Evolutionary conservation across 441 rosid genomes (phyloP), one percentile per base, ranked within the genome.

Genomic region (Euphorbia schlechtendalii): DNA sequence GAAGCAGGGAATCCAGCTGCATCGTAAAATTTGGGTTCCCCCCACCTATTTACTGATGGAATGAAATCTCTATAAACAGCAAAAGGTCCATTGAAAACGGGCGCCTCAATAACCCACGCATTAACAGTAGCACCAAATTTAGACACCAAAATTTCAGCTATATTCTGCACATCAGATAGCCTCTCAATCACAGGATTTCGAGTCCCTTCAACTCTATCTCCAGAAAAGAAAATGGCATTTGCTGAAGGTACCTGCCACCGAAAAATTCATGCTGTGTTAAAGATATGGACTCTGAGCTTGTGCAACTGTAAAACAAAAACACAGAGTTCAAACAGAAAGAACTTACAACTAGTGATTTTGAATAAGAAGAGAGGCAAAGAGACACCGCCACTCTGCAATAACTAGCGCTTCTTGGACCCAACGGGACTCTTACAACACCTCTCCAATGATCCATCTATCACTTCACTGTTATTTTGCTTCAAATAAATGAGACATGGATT

Each of bases 61-160:
- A 92, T 66, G 70, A 90, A 92, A 63, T 86, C 89, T 27, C 73
- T 78, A 59, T 85, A 90, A 65, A 90, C 79, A 7, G 97, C 88
- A 56, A 88, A 92, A 14, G 89, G 83, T 1, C 96, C 98, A 41
- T 80, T 84, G 76, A 77, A 86, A 43, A 76, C 17, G 49, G 88
- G 72, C 75, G 91, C 87, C 63, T 86, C 86, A 56, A 93, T 70
- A 24, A 86, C 90, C 87, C 88, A 84, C 51, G 89, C 92, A 70
- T 88, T 88, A 48, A 80, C 68, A 66, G 76, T 76, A 21, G 69
- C 72, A 8, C 92, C 89, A 56, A 84, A 83, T 65, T 90, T 90
- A 40, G 95, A 88, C 69, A 83, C 95, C 25, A 90, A 66, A 63
- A 85, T 71, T 22, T 84, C 87, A 61, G 96, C 88, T 59, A 88